These are phyloP conservation scores for Talaromyces ruber DNA, from an alignment of 495 filamentous ascomycete genomes.

Conservation along the genomic window DNA sequence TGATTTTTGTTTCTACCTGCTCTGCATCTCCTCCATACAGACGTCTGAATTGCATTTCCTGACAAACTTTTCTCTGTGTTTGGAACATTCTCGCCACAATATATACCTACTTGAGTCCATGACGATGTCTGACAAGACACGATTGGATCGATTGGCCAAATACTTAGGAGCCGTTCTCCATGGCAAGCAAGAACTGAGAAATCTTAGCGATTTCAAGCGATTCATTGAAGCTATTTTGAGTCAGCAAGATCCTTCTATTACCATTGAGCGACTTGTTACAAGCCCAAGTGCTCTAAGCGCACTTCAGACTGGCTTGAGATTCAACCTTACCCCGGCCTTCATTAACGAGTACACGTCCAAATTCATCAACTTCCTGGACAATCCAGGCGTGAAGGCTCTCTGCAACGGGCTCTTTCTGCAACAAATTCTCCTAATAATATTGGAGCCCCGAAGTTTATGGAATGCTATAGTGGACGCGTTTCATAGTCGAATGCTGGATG, in stretches of 20 bases:
- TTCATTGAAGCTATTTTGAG: constrained; percentile 53
- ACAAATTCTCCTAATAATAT: constrained; percentile 41
- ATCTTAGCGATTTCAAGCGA: constrained; percentile 30
- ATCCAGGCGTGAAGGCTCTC: constrained; percentile 37
- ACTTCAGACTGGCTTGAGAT: constrained; percentile 38
- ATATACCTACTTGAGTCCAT: background rate
- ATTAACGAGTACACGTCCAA: constrained; percentile 29
- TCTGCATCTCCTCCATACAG: too few relatives aligned
- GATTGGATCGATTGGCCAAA: constrained; percentile 16
- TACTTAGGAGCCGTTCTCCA: constrained; percentile 22
- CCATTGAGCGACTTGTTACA: constrained; percentile 47
- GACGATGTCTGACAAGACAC: constrained; percentile 12
- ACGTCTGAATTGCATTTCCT: too few relatives aligned
- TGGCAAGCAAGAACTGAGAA: constrained; percentile 23
- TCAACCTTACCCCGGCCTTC: constrained; percentile 41
- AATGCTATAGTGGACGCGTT: constrained; percentile 41
- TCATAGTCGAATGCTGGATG: constrained; percentile 22
- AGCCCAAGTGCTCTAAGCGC: constrained; percentile 36
- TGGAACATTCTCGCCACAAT: constrained; percentile 22
- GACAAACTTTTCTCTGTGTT: constrained; percentile 15
- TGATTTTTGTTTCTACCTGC: too few relatives aligned
- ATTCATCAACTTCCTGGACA: constrained; percentile 20
- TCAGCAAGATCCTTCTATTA: constrained; percentile 37
- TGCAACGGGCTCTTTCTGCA: constrained; percentile 46
- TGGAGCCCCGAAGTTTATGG: constrained; percentile 57